phyloP scores from a whole-genome alignment of 31 red algal species.

The Asparagopsis taxiformis region DNA sequence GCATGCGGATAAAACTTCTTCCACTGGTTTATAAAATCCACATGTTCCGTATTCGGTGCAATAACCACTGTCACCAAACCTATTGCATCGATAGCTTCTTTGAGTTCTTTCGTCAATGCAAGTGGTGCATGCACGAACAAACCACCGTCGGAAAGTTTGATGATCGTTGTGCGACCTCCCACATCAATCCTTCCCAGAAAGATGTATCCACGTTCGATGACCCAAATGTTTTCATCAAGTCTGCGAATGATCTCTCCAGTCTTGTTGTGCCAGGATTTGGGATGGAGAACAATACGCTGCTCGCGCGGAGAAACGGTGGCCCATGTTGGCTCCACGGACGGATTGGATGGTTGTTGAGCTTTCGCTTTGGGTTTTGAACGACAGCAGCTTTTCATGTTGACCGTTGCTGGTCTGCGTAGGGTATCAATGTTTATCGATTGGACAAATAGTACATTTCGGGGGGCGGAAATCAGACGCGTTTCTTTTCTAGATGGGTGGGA shows the following conservation, averaged over 20 bases:
- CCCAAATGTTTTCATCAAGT: constrained; percentile 8
- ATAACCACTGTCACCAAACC: constrained; percentile 25
- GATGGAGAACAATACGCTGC: neutral
- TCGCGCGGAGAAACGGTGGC: constrained; percentile 5
- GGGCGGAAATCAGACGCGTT: no score
- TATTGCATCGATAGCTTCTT: constrained; percentile 14
- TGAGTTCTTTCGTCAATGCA: constrained; percentile 19
- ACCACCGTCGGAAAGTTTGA: constrained; percentile 11
- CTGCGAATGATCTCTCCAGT: constrained; percentile 25
- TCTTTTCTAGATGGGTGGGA: no score
- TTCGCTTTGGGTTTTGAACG: no score
- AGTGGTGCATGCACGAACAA: constrained; percentile 34
- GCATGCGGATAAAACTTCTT: constrained; percentile 10
- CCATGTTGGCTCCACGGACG: constrained; percentile 4
- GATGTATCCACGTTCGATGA: constrained; percentile 34
- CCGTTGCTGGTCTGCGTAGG: no score
- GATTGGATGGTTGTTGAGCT: no score
- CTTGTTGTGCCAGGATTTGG: constrained; percentile 23
- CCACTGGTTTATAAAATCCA: constrained; percentile 17
- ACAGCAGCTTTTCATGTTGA: no score
- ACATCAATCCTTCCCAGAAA: constrained; percentile 29
- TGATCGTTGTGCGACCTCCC: constrained; percentile 25
- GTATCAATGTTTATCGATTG: no score
- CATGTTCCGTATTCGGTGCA: constrained; percentile 23
- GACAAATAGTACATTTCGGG: no score